Evolutionary conservation across 345 rosid species (phyloP), one percentile per base, ranked within the genome.

Genomic region (Eucalyptus pauciflora): DNA sequence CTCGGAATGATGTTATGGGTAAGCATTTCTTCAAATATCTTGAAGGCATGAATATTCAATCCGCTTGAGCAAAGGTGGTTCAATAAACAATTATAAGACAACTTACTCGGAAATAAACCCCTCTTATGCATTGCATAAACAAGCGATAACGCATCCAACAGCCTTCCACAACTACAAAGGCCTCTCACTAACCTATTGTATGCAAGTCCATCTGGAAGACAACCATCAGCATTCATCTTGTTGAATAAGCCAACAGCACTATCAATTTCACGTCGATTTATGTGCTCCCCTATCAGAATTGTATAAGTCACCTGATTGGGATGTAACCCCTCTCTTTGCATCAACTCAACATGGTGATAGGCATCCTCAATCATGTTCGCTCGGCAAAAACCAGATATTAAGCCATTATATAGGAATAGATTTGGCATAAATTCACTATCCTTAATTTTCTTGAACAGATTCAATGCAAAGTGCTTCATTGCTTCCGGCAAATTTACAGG

Each of bases 271-370:
- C 95, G 93, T 90, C 89, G 90, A 90, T 83, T 85, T 85, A 95
- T 91, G 89, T 95, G 94, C 88, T 92, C 92, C 15, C 90, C 91
- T 86, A 95, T 94, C 29, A 96, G 94, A 90, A 90, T 91, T 64
- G 96, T 94, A 87, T 87, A 96, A 27, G 97, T 95, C 88, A 95
- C 98, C 88, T 92, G 90, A 92, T 96, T 94, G 86, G 97, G 97
- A 88, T n/a, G 71, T 85, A 95, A 45, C 48, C 94, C 96, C 88
- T 93, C 92, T 54, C 86, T 90, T 88, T 91, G 91, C 97, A 95
- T 94, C 90, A 90, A 85, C 87, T 92, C 92, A 14, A 95, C 91
- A 90, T 95, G 96, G 90, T 87, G 89, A 90, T 91, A 91, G 3
- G 97, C 97, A 91, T 95, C 96, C 79, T 90, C 91, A 51, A 93